Conservation (phyloP, 2,329 filamentous ascomycete genomes). For the Tricladium varicosporioides region DNA sequence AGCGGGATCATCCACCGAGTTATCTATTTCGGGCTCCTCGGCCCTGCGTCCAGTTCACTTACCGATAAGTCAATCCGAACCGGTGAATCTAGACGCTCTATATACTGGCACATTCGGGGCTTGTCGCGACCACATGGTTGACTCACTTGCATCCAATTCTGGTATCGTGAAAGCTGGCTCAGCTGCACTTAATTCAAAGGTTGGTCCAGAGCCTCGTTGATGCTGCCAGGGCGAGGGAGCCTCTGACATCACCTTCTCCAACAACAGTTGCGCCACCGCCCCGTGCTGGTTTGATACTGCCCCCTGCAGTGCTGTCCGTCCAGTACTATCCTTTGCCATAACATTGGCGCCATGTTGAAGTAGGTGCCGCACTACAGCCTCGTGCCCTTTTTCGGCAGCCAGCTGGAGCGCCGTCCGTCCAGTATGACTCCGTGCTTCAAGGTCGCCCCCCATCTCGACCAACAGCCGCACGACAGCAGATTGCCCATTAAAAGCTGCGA, state of each 20-base stretch:
- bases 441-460: conserved; percentile 20
- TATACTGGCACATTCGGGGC: background rate
- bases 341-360: conserved; percentile 15
- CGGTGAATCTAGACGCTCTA: background rate
- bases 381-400: conserved; percentile 16
- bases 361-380: conserved; percentile 9
- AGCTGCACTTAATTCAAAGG: conserved; percentile 5
- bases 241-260: conserved; percentile 10
- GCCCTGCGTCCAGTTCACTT: background rate
- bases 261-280: conserved; percentile 7
- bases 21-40: background rate
- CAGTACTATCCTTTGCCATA: conserved; percentile 30
- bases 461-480: conserved; percentile 27
- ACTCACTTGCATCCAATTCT: conserved; percentile 1
- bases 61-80: background rate
- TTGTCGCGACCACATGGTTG: background rate
- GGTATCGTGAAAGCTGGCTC: background rate
- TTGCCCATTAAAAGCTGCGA: conserved; percentile 21
- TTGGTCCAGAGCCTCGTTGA: background rate
- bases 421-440: conserved; percentile 12
- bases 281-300: conserved; percentile 14
- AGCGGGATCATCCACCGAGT: conserved; percentile 1
- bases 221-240: conserved; percentile 2
- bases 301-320: background rate
- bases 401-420: conserved; percentile 7